Evolutionary conservation across 176 grass and related monocot species (phyloP).

Genomic region (Microstegium vimineum): DNA sequence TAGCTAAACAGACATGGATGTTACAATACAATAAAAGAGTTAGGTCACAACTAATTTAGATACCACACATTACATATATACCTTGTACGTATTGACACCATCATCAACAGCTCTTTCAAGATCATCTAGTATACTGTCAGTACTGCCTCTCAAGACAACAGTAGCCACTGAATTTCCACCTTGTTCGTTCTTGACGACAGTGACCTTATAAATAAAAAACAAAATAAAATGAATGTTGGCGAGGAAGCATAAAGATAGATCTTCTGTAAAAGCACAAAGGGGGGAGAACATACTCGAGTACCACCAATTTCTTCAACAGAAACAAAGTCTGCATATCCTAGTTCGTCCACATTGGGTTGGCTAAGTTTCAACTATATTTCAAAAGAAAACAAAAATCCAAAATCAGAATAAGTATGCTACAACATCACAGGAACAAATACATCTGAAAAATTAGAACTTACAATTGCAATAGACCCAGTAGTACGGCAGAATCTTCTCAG

Average conservation of each 20-base stretch:
- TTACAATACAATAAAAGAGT: neutral
- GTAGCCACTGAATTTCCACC: slow-evolving; percentile 84
- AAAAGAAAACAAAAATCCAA: neutral
- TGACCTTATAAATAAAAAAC: slow-evolving; percentile 51
- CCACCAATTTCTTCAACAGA: slow-evolving; percentile 91
- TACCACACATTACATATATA: slow-evolving; percentile 20
- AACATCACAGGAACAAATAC: neutral
- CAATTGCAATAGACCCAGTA: slow-evolving; percentile 74
- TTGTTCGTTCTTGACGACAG: slow-evolving; percentile 79
- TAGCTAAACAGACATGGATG: neutral
- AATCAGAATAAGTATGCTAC: neutral
- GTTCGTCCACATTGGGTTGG: slow-evolving; percentile 65
- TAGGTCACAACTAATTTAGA: neutral
- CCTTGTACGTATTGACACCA: slow-evolving; percentile 96
- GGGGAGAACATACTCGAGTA: slow-evolving; percentile 43
- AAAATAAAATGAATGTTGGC: neutral
- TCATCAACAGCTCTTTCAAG: slow-evolving; percentile 97
- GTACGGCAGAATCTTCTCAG: slow-evolving; percentile 90
- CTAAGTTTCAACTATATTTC: slow-evolving; percentile 83
- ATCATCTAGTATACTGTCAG: slow-evolving; percentile 94
- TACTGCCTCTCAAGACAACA: slow-evolving; percentile 82
- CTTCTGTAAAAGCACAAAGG: neutral
- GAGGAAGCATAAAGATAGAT: neutral
- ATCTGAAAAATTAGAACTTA: slow-evolving; percentile 38
- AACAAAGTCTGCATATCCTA: slow-evolving; percentile 88